phyloP scores from a whole-genome alignment of 352 stramenopile genomes.

The Phytophthora quininea region DNA sequence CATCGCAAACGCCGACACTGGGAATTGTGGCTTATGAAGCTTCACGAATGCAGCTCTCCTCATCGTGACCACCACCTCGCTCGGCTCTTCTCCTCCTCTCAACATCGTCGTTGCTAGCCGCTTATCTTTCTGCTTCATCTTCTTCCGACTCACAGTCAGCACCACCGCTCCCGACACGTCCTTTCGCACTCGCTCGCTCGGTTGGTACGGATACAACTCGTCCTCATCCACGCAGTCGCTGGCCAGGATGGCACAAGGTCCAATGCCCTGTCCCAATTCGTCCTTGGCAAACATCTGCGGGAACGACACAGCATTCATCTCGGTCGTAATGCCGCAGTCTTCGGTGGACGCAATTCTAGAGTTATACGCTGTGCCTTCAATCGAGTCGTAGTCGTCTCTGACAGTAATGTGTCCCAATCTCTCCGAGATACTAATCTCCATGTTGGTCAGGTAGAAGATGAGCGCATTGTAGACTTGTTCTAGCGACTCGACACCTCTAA shows the following conservation, averaged over 20 bases:
- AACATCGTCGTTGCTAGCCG: slow-evolving; percentile 1
- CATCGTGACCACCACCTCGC: slow-evolving; percentile 40
- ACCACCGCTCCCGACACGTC: slow-evolving; percentile 36
- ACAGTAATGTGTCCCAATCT: slow-evolving; percentile 42
- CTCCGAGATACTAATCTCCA: slow-evolving; percentile 53
- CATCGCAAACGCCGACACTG: slow-evolving; percentile 24
- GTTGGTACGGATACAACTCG: slow-evolving; percentile 46
- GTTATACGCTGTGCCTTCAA: slow-evolving; percentile 33
- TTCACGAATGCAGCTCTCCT: slow-evolving; percentile 29
- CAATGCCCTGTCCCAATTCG: slow-evolving; percentile 13
- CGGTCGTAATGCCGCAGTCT: slow-evolving; percentile 28
- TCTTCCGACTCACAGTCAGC: slow-evolving; percentile 19
- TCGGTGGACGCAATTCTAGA: slow-evolving; percentile 32
- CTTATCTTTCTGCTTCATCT: slow-evolving; percentile 13
- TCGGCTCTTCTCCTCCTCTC: slow-evolving; percentile 16
- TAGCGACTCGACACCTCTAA: slow-evolving; percentile 33
- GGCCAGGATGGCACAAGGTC: slow-evolving; percentile 27
- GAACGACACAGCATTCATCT: slow-evolving; percentile 41
- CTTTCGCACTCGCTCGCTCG: slow-evolving; percentile 35
- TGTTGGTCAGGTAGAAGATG: slow-evolving; percentile 45
- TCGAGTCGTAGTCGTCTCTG: slow-evolving; percentile 46
- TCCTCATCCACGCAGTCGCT: slow-evolving; percentile 44
- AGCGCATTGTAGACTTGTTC: slow-evolving; percentile 46
- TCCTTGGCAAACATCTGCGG: slow-evolving; percentile 29
- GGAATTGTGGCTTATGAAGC: slow-evolving; percentile 30